phyloP scores from a whole-genome alignment of 371 early-diverging fungal genomes.

The Actinomucor elegans region DNA sequence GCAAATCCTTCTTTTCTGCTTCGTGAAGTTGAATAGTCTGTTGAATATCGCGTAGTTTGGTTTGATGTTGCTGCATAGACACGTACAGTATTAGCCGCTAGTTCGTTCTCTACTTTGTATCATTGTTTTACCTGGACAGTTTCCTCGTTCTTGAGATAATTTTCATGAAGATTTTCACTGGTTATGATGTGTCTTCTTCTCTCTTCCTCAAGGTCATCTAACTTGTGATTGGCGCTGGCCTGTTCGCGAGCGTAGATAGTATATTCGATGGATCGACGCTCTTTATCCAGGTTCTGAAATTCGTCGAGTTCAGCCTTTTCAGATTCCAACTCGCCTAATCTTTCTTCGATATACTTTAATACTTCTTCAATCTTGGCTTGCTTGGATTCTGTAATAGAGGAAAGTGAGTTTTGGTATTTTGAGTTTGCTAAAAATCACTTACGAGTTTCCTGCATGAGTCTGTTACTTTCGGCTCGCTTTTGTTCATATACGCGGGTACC shows the following conservation, averaged over 20 bases:
- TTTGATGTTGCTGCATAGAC: background rate
- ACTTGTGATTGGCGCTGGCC: conserved; percentile 68
- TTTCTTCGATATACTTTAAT: conserved; percentile 85
- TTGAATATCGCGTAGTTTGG: conserved; percentile 38
- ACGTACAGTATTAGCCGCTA: background rate
- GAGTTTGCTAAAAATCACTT: no score
- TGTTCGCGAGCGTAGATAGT: conserved; percentile 90
- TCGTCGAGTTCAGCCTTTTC: conserved; percentile 92
- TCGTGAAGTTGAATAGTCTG: conserved; percentile 50
- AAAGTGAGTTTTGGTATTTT: background rate
- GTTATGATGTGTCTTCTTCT: conserved; percentile 48
- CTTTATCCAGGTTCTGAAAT: conserved; percentile 84
- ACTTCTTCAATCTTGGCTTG: conserved; percentile 90
- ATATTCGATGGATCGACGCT: conserved; percentile 89
- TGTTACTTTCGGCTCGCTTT: conserved; percentile 86
- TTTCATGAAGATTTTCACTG: conserved; percentile 38
- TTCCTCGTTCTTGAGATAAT: conserved; percentile 36
- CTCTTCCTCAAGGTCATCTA: conserved; percentile 71
- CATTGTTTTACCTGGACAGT: conserved; percentile 34
- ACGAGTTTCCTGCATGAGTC: conserved; percentile 94
- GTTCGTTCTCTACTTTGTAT: background rate
- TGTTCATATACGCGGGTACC: conserved; percentile 98
- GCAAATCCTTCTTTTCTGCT: conserved; percentile 58
- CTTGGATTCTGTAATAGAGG: conserved; percentile 64
- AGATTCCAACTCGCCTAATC: conserved; percentile 86